Percentiles rank a stretch among this genome's conserved stretches.
These are phyloP conservation scores for Ogataea haglerorum DNA, from an alignment of 805 yeast genomes.

Conservation along the genomic window DNA sequence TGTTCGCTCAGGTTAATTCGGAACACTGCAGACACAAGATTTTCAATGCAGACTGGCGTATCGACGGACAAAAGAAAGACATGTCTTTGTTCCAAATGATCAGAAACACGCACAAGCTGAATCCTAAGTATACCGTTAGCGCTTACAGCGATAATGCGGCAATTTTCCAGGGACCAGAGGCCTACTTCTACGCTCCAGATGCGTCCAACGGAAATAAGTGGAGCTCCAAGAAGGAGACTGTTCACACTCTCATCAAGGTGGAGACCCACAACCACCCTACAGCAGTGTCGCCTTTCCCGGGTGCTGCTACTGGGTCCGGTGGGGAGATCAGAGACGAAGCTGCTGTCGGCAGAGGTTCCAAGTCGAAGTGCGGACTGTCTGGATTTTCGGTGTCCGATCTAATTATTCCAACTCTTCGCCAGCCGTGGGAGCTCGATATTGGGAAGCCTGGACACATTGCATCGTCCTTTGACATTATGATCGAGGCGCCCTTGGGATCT, in stretches of 20 bases:
- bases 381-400: slow-evolving; percentile 93
- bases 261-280: slow-evolving; percentile 99
- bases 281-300: slow-evolving; percentile 98
- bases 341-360: slow-evolving; percentile 98
- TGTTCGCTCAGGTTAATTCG: slow-evolving; percentile 99
- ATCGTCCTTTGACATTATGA: slow-evolving; percentile 87
- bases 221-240: slow-evolving; percentile 69
- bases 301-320: slow-evolving; percentile 99
- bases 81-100: slow-evolving; percentile 88
- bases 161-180: slow-evolving; percentile 80
- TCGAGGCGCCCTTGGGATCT: slow-evolving; percentile 95
- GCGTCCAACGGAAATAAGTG: slow-evolving; percentile 60
- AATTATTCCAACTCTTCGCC: slow-evolving; percentile 75
- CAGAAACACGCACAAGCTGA: slow-evolving; percentile 81
- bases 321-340: slow-evolving; percentile 99
- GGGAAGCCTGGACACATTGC: slow-evolving; percentile 95
- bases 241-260: slow-evolving; percentile 89
- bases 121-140: slow-evolving; percentile 79
- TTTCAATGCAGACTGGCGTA: slow-evolving; percentile 97
- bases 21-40: slow-evolving; percentile 99
- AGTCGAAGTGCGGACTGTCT: slow-evolving; percentile 91
- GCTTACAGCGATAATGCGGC: slow-evolving; percentile 99
- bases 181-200: slow-evolving; percentile 77
- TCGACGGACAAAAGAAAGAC: slow-evolving; percentile 76
- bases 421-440: slow-evolving; percentile 92